A percentile compares a stretch with the other conserved stretches of the same genome.
These are phyloP conservation scores for Malus domestica DNA, from an alignment of 306 rosid species.

Conservation along the genomic window DNA sequence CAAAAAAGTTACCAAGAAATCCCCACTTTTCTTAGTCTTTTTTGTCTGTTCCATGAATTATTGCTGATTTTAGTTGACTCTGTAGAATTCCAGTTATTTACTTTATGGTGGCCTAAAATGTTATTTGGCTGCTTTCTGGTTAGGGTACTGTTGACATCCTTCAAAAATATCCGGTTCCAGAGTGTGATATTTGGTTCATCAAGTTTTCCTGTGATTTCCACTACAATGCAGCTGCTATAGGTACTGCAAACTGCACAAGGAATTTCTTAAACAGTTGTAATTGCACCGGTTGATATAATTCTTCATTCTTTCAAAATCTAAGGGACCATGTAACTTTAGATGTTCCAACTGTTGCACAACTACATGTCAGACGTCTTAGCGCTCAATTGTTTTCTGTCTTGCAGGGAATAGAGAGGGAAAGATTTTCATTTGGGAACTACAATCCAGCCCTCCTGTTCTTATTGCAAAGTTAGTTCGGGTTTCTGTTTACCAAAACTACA, in stretches of 20 bases:
- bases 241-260: conserved; percentile 23
- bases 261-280: background rate
- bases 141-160: conserved; percentile 86
- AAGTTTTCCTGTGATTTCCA: conserved; percentile 93
- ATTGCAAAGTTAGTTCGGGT: conserved; percentile 47
- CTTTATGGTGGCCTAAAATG: conserved; percentile 1
- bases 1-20: background rate
- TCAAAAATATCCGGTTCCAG: conserved; percentile 95
- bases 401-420: conserved; percentile 92
- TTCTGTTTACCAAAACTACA: background rate
- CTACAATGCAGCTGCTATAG: conserved; percentile 68
- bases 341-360: background rate
- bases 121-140: conserved; percentile 7
- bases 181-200: conserved; percentile 96
- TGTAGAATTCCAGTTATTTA: background rate
- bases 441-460: conserved; percentile 84
- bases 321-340: background rate
- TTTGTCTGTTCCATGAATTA: background rate
- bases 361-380: background rate
- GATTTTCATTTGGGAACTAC: conserved; percentile 88
- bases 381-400: background rate
- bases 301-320: background rate
- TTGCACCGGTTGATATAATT: background rate
- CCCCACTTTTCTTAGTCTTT: background rate
- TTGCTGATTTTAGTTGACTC: background rate